Evolutionary conservation across 345 rosid genomes (phyloP), one percentile per base, ranked within the genome.

Genomic region (Capsella bursapastoris): DNA sequence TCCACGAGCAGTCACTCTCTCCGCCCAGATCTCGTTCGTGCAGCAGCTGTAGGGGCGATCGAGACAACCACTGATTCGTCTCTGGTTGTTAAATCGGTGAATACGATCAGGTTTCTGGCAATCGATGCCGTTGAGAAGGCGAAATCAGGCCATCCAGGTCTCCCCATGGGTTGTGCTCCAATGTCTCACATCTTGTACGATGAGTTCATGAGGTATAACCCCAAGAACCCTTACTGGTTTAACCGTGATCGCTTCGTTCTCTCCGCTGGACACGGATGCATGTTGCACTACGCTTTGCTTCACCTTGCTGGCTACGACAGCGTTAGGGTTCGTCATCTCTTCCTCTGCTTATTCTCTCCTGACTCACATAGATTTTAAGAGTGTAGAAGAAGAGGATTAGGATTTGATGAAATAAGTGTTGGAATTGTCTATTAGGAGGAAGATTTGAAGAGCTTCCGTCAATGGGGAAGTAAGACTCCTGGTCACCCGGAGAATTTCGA

Each of bases 101-200:
- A 94, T 64, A 85, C 97, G 52, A 94, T 94, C 43, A 75, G 98
- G 81, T 91, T 94, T 78, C 82, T 94, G 29, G 89, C 96, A 25
- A 69, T 94, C 43, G 98, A 94, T 70, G 95, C 98, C 4, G 98
- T 94, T 8, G 97, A 94, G 85, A 94, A 91, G 83, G 98, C 97
- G 0, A 94, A 94, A 73, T 94, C 97, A 4, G 98, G 97, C 2
- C 97, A 94, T 72, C 98, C 98, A 1, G 98, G 98, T 27, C 82
- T 94, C 63, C 98, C 98, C 16, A 91, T 94, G 98, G 98, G 98
- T 0, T 94, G 96, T 76, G 97, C 98, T 52, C 98, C 98, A 34
- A 73, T 91, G 88, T 92, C 93, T 31, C 98, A 94, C 75, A 81
- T 94, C 3, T 79, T 94, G 77, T 94, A 85, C 77, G 98, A 94